Conservation (phyloP, 2,329 filamentous ascomycete species). For the Sphaerulina vaccinii region DNA sequence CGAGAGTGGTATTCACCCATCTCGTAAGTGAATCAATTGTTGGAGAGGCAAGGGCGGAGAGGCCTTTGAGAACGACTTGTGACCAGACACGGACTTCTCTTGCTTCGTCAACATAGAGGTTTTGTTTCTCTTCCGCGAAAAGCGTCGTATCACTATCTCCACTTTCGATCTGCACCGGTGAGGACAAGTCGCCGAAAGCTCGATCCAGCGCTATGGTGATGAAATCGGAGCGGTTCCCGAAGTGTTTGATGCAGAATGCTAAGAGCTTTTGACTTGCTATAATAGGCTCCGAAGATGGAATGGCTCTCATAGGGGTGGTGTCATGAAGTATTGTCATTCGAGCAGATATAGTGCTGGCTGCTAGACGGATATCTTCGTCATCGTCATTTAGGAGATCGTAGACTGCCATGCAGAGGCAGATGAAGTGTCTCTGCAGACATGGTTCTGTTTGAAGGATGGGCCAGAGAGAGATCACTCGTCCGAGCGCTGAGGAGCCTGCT, state of each 20-base stretch:
- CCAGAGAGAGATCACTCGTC: conserved; percentile 25
- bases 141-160: conserved; percentile 65
- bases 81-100: conserved; percentile 72
- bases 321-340: conserved; percentile 48
- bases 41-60: conserved; percentile 32
- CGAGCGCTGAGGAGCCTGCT: conserved; percentile 31
- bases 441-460: conserved; percentile 2
- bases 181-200: conserved; percentile 24
- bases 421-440: conserved; percentile 32
- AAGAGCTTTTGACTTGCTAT: conserved; percentile 47
- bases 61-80: conserved; percentile 45
- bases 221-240: conserved; percentile 7
- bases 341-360: conserved; percentile 55
- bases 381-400: conserved; percentile 84
- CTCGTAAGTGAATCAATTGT: conserved; percentile 16
- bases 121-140: conserved; percentile 88
- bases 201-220: conserved; percentile 22
- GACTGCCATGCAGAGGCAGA: conserved; percentile 63
- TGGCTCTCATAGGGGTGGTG: conserved; percentile 6
- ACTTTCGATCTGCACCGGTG: conserved; percentile 23
- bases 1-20: conserved; percentile 57
- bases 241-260: conserved; percentile 32
- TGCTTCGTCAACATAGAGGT: conserved; percentile 84
- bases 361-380: conserved; percentile 79
- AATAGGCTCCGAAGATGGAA: conserved; percentile 46